Evolutionary conservation across 2,329 filamentous ascomycete genomes (phyloP), one percentile per base, ranked within the genome.

Genomic region (Aspergillus pseudotamarii): DNA sequence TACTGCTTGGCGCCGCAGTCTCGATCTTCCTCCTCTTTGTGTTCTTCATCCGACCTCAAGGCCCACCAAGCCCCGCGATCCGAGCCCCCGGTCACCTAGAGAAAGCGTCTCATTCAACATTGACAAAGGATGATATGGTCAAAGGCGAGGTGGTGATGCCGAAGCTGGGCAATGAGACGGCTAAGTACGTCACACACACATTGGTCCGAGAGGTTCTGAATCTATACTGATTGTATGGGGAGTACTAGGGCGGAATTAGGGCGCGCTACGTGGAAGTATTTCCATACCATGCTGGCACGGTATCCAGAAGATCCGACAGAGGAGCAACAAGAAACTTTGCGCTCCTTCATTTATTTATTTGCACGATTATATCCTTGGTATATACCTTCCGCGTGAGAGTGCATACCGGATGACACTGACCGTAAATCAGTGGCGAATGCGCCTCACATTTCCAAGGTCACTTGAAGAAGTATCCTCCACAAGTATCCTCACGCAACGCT

Each of bases 211-310:
- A 9, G 1, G n/a, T 4, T 23, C 1, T 5, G n/a, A 14, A 16
- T n/a, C 12, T 41, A 30, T 57, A 63, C 63, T 68, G 57, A 67
- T 51, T 12, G 34, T 23, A n/a, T 21, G 30, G 28, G 19, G 26
- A 16, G 11, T 26, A 45, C 56, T 62, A 86, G 84, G 76, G 87
- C 85, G 64, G 88, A 90, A 75, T 80, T 90, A 32, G 88, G 88
- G 65, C 84, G 87, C 65, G 85, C 88, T 61, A 84, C 87, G 41
- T 90, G 88, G 88, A 88, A 88, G 71, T 82, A 88, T 66, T 82
- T 90, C 67, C 88, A 90, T 74, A 90, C 88, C 21, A 87, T 87
- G 63, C 88, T 90, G 80, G 86, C 86, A 59, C 83, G 86, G 67
- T 90, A 88, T 72, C 88, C 88, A 14, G 87, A 89, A 70, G 83